phyloP scores from a whole-genome alignment of 2,329 filamentous ascomycete species.

The Xylariales sp. region DNA sequence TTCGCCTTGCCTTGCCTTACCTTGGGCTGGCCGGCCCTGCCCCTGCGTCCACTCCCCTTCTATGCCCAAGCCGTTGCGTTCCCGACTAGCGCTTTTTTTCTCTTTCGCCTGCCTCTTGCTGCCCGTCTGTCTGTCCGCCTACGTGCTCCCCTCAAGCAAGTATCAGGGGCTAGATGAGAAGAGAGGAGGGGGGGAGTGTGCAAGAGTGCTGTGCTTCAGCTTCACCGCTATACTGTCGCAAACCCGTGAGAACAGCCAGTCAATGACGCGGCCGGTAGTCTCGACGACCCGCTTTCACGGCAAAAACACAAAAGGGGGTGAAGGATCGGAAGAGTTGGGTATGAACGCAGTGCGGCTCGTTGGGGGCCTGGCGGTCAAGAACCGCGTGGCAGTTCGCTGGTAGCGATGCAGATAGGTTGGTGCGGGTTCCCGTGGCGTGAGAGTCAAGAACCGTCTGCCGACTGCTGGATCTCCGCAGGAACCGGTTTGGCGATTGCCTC shows the following conservation, averaged over 20 bases:
- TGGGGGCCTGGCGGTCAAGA: slow-evolving; percentile 1
- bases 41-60: too few relatives aligned
- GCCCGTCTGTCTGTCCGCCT: too few relatives aligned
- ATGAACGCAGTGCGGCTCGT: background rate
- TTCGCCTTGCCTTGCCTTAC: too few relatives aligned
- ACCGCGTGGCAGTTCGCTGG: background rate
- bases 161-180: background rate
- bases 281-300: background rate
- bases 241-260: background rate
- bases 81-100: too few relatives aligned
- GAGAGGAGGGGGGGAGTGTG: too few relatives aligned
- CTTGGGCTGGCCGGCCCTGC: too few relatives aligned
- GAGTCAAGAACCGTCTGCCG: background rate
- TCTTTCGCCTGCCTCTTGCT: too few relatives aligned
- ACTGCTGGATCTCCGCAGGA: background rate
- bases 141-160: too few relatives aligned
- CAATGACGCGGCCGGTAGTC: background rate
- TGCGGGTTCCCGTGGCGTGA: slow-evolving; percentile 1
- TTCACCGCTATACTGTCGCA: background rate
- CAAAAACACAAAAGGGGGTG: too few relatives aligned
- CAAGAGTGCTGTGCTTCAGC: too few relatives aligned
- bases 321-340: background rate
- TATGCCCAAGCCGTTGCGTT: too few relatives aligned
- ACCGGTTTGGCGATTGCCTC: background rate
- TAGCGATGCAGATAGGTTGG: background rate